Evolutionary conservation across 1,284 basidiomycete species (phyloP).

Genomic region (Cutaneotrichosporon daszewskae): DNA sequence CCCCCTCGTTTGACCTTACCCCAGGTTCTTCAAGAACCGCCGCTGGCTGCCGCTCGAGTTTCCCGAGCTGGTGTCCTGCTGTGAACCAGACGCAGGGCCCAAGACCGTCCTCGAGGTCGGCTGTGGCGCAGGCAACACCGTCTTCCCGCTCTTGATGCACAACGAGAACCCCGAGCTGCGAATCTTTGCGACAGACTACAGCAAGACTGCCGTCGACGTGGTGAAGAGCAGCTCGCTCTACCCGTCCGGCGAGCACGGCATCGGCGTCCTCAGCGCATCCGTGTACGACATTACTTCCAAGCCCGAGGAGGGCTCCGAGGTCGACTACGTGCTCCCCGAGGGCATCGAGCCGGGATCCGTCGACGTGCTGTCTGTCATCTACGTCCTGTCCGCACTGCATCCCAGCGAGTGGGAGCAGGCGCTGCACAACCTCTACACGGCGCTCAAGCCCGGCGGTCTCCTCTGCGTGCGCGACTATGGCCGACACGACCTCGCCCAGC

Average conservation of each 20-base stretch:
- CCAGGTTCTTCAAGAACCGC: constrained; percentile 75
- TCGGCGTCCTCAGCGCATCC: constrained; percentile 60
- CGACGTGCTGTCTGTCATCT: constrained; percentile 88
- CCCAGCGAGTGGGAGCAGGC: constrained; percentile 87
- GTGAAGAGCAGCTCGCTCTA: constrained; percentile 78
- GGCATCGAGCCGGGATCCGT: constrained; percentile 62
- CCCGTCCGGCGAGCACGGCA: constrained; percentile 59
- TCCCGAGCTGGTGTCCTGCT: constrained; percentile 68
- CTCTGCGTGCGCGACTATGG: constrained; percentile 92
- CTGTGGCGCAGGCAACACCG: constrained; percentile 89
- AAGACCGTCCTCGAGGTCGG: constrained; percentile 74
- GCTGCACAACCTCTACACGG: constrained; percentile 75
- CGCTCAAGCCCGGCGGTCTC: constrained; percentile 82
- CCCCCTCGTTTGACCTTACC: not conserved
- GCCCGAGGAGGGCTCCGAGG: constrained; percentile 5
- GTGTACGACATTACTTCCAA: constrained; percentile 85
- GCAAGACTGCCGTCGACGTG: constrained; percentile 80
- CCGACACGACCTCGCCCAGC: constrained; percentile 85
- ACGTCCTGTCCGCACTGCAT: constrained; percentile 89
- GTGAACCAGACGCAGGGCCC: constrained; percentile 66
- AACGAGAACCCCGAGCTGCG: constrained; percentile 75
- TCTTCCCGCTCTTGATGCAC: constrained; percentile 76
- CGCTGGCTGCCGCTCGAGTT: constrained; percentile 94
- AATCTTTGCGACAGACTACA: constrained; percentile 84
- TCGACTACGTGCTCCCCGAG: constrained; percentile 54